Base-by-base conservation (phyloP, 2,329 filamentous ascomycete species). In the Graphilbum ipis-grandicollis region DNA sequence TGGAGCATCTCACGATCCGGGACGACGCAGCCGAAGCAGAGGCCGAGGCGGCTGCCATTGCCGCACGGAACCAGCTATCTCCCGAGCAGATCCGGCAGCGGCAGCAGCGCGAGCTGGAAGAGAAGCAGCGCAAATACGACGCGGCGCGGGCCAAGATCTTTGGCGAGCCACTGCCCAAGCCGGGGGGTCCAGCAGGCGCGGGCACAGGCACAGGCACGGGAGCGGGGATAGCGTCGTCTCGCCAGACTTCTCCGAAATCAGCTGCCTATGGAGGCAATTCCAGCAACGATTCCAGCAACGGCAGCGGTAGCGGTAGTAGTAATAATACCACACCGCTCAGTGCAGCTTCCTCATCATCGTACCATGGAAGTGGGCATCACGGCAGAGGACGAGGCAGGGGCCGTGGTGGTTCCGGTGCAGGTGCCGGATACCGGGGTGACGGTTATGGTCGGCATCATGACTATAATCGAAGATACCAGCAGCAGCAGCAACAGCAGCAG, bases 121-220 rank as follows among this genome's bases (percentile, higher is more conserved):
- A 93, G 59, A 93, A 90, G 60, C 81, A 93, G 60, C 75, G 75
- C 39, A 79, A 80, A 42, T 94, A 94, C 53, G 81, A 92, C 42
- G 85, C 93, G 59, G 82, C 77, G 6, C 70, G 88, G 22, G 83
- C 88, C 48, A 79, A 85, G 52, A 77, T 94, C 38, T 88, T 94
- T 55, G 85, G 85, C 17, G 73, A 43, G 43, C 35, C 43, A 8
- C 19, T 37, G n/a, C 39, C 41, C 3, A 31, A 71, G 18, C 37
- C 31, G 22, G 42, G 17, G 18, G 39, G 28, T 12, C 18, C 33
- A 12, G 34, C 35, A 25, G n/a, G 25, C 28, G n/a, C 25, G 21
- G 29, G 23, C 19, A 4, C 15, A 19, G n/a, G 26, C n/a, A 12
- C 19, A n/a, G 8, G 25, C 14, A 8, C 8, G 26, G 18, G 31